Conservation (phyloP, 306 rosid species). For the Vigna unguiculata region DNA sequence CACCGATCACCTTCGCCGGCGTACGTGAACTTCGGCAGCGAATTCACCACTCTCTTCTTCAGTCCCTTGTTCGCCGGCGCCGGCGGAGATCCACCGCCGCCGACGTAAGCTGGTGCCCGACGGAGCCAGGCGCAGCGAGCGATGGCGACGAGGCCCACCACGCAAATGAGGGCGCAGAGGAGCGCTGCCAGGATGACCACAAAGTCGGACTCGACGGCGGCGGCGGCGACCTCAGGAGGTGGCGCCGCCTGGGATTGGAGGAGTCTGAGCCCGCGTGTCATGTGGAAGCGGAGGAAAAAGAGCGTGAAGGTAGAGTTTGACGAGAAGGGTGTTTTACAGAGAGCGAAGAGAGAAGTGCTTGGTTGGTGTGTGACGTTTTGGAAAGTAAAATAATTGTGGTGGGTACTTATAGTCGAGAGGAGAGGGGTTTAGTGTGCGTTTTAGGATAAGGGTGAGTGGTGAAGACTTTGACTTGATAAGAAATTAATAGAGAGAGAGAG, state of each 20-base stretch:
- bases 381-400: constrained; percentile 3
- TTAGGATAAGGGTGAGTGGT: constrained; percentile 38
- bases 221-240: constrained; percentile 53
- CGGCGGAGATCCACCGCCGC: background rate
- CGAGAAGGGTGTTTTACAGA: background rate
- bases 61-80: constrained; percentile 58
- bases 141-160: constrained; percentile 73
- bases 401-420: constrained; percentile 44
- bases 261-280: constrained; percentile 59
- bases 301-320: background rate
- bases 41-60: constrained; percentile 72
- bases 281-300: background rate
- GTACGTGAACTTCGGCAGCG: constrained; percentile 69
- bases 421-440: background rate
- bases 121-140: constrained; percentile 84
- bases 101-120: constrained; percentile 38
- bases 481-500: background rate
- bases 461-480: constrained; percentile 4
- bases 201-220: constrained; percentile 63
- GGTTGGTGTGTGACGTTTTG: constrained; percentile 16
- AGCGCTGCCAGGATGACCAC: constrained; percentile 78
- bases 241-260: constrained; percentile 53
- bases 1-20: background rate
- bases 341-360: constrained; percentile 9
- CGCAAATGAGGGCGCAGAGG: constrained; percentile 79